A percentile compares a stretch with the other conserved stretches of the same genome.
Conservation (phyloP, 2,329 filamentous ascomycete species). For the Microdochium bolleyi region DNA sequence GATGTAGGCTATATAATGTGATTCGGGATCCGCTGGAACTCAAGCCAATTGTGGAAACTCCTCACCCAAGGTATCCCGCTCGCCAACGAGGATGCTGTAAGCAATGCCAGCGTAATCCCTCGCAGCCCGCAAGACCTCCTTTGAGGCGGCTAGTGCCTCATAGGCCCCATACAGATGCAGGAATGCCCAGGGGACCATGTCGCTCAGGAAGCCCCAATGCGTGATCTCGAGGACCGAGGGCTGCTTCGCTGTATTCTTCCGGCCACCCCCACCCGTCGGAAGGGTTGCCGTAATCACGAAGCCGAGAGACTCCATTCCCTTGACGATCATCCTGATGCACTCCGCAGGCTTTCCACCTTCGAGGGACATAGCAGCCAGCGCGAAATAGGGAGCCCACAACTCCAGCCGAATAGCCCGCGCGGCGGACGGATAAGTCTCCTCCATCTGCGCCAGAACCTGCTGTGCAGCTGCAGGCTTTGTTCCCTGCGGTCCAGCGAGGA, state of each 20-base stretch:
- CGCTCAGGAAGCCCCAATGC: conserved; percentile 12
- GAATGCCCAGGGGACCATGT: conserved; percentile 6
- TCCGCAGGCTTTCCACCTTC: conserved; percentile 1
- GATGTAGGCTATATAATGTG: too few species aligned
- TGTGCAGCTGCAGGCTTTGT: conserved; percentile 2
- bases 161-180: conserved; percentile 8
- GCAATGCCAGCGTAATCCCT: conserved; percentile 10
- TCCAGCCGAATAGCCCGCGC: conserved; percentile 5
- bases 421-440: conserved; percentile 11
- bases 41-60: conserved; percentile 7
- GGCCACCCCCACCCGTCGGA: background rate
- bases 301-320: conserved; percentile 15
- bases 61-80: conserved; percentile 9
- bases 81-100: conserved; percentile 17
- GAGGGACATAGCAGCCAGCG: conserved; percentile 5
- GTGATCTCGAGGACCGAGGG: conserved; percentile 8
- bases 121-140: conserved; percentile 8
- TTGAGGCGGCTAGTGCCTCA: conserved; percentile 7
- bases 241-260: background rate
- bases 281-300: conserved; percentile 11
- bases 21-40: too few species aligned
- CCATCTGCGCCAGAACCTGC: conserved; percentile 10
- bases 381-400: conserved; percentile 11
- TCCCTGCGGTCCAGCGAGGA: background rate
- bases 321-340: conserved; percentile 10